Percentiles rank a stretch among this genome's conserved stretches.
phyloP scores from a whole-genome alignment of 2,329 filamentous ascomycete species.

The Pseudophaeomoniella oleicola region DNA sequence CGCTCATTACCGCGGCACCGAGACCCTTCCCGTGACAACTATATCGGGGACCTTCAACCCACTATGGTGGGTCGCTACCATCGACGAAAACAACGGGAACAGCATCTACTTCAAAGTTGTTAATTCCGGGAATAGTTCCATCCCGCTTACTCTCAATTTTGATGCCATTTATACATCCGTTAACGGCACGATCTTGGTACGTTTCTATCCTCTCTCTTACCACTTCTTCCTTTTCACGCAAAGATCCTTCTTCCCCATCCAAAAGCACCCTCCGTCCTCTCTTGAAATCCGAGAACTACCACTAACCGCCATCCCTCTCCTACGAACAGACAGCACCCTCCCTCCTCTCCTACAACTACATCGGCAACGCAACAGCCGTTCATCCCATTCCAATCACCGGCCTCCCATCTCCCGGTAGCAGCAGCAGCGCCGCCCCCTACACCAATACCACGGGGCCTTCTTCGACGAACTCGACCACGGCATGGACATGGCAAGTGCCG shows the following conservation, averaged over 20 bases:
- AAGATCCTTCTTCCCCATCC: neutral
- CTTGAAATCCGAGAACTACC: no score
- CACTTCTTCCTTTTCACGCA: neutral
- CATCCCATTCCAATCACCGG: conserved; percentile 9
- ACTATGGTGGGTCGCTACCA: conserved; percentile 8
- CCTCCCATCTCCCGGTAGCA: conserved; percentile 3
- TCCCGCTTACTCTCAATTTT: conserved; percentile 11
- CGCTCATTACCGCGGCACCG: conserved; percentile 16
- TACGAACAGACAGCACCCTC: conserved; percentile 7
- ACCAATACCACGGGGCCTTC: no score
- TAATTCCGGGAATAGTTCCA: conserved; percentile 7
- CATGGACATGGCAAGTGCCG: conserved; percentile 12
- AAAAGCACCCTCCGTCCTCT: no score
- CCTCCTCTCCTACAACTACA: conserved; percentile 13
- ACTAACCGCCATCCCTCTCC: no score
- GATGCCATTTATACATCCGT: conserved; percentile 9
- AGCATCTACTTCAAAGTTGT: conserved; percentile 8
- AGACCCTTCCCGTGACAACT: conserved; percentile 15
- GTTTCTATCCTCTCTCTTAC: conserved; percentile 1
- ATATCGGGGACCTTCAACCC: conserved; percentile 9
- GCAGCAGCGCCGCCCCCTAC: no score
- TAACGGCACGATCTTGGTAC: conserved; percentile 14
- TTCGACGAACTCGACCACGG: conserved; percentile 1
- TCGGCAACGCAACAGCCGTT: conserved; percentile 12
- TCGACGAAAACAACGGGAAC: conserved; percentile 4